Evolutionary conservation across 2,329 filamentous ascomycete species (phyloP).

Genomic region (Metarhizium humberi): DNA sequence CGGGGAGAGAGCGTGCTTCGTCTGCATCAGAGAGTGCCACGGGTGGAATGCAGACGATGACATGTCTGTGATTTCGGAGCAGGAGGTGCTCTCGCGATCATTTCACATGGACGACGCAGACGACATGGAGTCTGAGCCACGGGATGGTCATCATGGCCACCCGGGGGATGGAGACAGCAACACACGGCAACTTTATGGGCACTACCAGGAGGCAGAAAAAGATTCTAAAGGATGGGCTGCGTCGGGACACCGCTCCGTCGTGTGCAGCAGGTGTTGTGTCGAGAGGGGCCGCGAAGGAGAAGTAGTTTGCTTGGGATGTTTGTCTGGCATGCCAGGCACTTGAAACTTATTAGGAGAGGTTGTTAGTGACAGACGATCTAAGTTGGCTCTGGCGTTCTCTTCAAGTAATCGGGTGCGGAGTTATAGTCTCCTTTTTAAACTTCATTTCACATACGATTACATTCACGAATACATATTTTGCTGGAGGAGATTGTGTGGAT

Average conservation of each 20-base stretch:
- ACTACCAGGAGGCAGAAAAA: slow-evolving; percentile 2
- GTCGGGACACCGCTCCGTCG: slow-evolving; percentile 38
- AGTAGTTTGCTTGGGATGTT: slow-evolving; percentile 56
- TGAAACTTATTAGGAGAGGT: slow-evolving; percentile 12
- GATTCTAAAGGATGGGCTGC: slow-evolving; percentile 25
- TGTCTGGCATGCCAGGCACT: slow-evolving; percentile 33
- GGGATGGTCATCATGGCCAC: neutral
- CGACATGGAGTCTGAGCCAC: slow-evolving; percentile 11
- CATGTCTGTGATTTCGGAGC: slow-evolving; percentile 17
- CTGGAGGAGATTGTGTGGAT: neutral
- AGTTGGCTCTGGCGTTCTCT: neutral
- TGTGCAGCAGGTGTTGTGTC: slow-evolving; percentile 62
- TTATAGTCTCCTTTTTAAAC: too few species aligned
- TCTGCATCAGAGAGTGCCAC: slow-evolving; percentile 58
- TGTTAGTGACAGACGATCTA: neutral
- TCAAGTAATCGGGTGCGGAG: too few species aligned
- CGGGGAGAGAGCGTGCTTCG: slow-evolving; percentile 52
- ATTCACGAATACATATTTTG: neutral
- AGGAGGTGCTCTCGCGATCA: slow-evolving; percentile 31
- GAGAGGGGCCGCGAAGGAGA: slow-evolving; percentile 56
- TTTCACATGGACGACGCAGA: slow-evolving; percentile 43
- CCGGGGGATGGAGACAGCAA: slow-evolving; percentile 2
- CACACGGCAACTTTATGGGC: neutral
- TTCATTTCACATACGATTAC: neutral
- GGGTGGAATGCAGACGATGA: slow-evolving; percentile 29